Percentiles rank a stretch among this genome's conserved stretches.
phyloP scores from a whole-genome alignment of 495 filamentous ascomycete species.

The Aspergillus leporis region DNA sequence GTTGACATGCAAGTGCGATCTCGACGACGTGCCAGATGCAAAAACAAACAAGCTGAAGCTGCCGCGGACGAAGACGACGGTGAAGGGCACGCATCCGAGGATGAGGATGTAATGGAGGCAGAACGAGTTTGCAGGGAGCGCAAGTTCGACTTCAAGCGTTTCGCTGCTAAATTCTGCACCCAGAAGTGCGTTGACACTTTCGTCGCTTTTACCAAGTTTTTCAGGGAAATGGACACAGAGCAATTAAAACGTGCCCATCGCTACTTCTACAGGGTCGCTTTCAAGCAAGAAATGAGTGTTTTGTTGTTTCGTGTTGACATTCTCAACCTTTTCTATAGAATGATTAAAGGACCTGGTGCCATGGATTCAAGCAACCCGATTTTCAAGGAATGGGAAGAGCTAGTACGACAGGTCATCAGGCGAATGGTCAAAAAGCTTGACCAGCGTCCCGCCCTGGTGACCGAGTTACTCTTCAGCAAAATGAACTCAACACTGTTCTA shows the following conservation, averaged over 20 bases:
- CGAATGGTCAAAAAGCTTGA: constrained; percentile 77
- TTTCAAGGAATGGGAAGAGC: constrained; percentile 89
- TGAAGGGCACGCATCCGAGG: constrained; percentile 64
- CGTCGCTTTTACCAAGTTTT: constrained; percentile 74
- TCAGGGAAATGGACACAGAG: constrained; percentile 72
- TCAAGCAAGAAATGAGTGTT: constrained; percentile 88
- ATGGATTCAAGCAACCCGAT: constrained; percentile 62
- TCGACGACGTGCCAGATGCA: constrained; percentile 63
- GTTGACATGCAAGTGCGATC: constrained; percentile 89
- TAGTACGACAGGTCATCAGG: constrained; percentile 78
- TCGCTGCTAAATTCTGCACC: constrained; percentile 74
- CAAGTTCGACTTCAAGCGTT: constrained; percentile 91
- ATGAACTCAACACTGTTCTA: constrained; percentile 79
- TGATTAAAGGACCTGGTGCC: constrained; percentile 88
- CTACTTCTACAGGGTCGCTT: constrained; percentile 91
- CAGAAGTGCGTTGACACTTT: constrained; percentile 90
- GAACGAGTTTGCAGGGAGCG: constrained; percentile 73
- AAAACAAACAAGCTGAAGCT: constrained; percentile 59
- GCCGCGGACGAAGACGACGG: constrained; percentile 36
- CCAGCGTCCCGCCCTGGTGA: constrained; percentile 76
- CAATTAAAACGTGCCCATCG: constrained; percentile 94
- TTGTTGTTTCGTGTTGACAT: constrained; percentile 91
- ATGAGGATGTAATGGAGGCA: constrained; percentile 71
- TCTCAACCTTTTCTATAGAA: constrained; percentile 79
- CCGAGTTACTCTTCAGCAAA: constrained; percentile 94